Percentiles rank a stretch among this genome's conserved stretches.
Conservation (phyloP, 2,329 filamentous ascomycete species). For the Fusarium tupiense region DNA sequence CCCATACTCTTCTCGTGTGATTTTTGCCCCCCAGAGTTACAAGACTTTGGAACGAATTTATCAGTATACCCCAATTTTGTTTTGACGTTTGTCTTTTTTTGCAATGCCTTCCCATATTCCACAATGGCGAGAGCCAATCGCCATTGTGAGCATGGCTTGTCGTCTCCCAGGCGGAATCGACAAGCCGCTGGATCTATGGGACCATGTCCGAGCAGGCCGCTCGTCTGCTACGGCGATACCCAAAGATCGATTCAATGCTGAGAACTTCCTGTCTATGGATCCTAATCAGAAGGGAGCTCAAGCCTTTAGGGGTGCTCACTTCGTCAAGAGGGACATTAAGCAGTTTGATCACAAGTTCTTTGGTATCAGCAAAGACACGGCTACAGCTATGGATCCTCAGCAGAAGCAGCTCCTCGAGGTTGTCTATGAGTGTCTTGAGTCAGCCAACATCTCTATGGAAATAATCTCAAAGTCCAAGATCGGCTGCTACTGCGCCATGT, state of each 20-base stretch:
- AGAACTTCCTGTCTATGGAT: conserved; percentile 39
- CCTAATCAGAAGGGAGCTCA: conserved; percentile 38
- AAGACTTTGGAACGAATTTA: background rate
- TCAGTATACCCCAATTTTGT: background rate
- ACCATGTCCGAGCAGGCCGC: conserved; percentile 35
- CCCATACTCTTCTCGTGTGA: background rate
- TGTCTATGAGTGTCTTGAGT: conserved; percentile 39
- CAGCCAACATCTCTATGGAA: conserved; percentile 38
- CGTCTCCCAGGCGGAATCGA: conserved; percentile 40
- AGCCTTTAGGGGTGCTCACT: conserved; percentile 38
- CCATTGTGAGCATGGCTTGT: conserved; percentile 39
- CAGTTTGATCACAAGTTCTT: conserved; percentile 43
- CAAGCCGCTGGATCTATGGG: conserved; percentile 38
- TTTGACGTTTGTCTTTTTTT: conserved; percentile 8
- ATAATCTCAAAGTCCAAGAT: conserved; percentile 37
- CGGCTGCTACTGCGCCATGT: conserved; percentile 41
- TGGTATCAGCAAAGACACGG: conserved; percentile 39
- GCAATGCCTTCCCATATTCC: conserved; percentile 32
- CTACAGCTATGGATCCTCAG: conserved; percentile 40
- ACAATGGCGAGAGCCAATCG: conserved; percentile 40
- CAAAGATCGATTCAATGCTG: conserved; percentile 38
- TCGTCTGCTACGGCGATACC: conserved; percentile 38
- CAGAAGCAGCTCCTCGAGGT: conserved; percentile 40
- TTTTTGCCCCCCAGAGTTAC: background rate
- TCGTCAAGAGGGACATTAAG: conserved; percentile 38